Evolutionary conservation across 192 early-diverging fungal species (phyloP).

Genomic region (Coemansia umbellata): DNA sequence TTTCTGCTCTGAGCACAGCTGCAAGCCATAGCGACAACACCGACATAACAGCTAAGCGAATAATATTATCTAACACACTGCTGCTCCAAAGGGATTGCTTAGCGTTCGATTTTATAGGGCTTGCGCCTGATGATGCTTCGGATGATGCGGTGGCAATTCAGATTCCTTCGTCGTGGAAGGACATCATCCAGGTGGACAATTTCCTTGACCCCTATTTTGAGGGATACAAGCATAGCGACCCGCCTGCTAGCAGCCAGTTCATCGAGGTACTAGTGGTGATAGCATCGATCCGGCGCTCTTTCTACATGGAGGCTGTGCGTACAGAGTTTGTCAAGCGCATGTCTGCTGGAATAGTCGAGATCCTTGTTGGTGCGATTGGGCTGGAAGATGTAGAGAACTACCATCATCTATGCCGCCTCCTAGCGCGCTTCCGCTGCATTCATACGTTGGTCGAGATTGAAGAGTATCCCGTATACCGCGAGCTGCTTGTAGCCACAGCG

Average conservation of each 20-base stretch:
- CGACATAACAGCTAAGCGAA: slow-evolving; percentile 26
- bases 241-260: slow-evolving; percentile 59
- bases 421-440: slow-evolving; percentile 76
- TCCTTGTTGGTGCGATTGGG: slow-evolving; percentile 58
- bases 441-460: slow-evolving; percentile 79
- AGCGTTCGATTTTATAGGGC: slow-evolving; percentile 80
- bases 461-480: slow-evolving; percentile 61
- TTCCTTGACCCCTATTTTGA: slow-evolving; percentile 72
- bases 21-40: slow-evolving; percentile 16
- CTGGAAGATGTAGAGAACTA: slow-evolving; percentile 75
- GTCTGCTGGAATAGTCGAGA: slow-evolving; percentile 65
- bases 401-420: slow-evolving; percentile 80
- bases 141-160: slow-evolving; percentile 70
- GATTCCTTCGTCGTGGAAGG: slow-evolving; percentile 78
- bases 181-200: slow-evolving; percentile 61
- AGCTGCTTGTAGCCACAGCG: slow-evolving; percentile 26
- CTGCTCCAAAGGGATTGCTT: slow-evolving; percentile 65
- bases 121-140: slow-evolving; percentile 69
- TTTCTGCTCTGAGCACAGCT: neutral
- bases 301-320: slow-evolving; percentile 77
- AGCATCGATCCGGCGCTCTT: slow-evolving; percentile 76
- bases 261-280: slow-evolving; percentile 79
- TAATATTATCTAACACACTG: slow-evolving; percentile 52
- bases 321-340: slow-evolving; percentile 63
- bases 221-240: slow-evolving; percentile 57